Base-by-base conservation (phyloP, 768 basidiomycete genomes). In the Rhodotorula babjevae region DNA sequence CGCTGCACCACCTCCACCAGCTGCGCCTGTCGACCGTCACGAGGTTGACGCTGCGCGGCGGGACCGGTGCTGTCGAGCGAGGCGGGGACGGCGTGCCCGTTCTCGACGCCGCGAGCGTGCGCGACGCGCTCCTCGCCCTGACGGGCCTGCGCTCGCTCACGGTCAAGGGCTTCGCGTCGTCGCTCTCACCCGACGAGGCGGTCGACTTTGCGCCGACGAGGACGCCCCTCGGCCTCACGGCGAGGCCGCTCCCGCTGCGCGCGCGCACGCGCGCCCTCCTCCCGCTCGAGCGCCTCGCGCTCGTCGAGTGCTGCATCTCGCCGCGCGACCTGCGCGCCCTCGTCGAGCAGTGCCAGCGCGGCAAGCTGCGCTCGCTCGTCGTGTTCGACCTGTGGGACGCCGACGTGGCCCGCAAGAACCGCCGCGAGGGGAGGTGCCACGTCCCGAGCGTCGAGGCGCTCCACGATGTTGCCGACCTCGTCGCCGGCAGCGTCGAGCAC, bases 21-120 rank as follows among this genome's bases (percentile, higher is more conserved):
- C 63, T 72, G 23, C 65, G 71, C n/a, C 58, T 72, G 10, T 68
- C 66, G 19, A 72, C 71, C 23, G 50, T 72, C 44, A 53, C 66
- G 19, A 33, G 18, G 27, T 49, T 72, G 4, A 46, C 50, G 0
- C 62, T 72, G 14, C 40, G 44, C n/a, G 60, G 56, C 56, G 33
- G 56, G 9, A 36, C 55, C 12, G 55, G 31, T 15, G 31, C 18
- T 19, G 7, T 23, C 14, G 3, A 27, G 27, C 53, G 27, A 11
- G 53, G 23, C 1, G 33, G 29, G 23, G 49, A 27, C 65, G 52
- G 47, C 46, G 25, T 46, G 6, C 10, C 3, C 11, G 11, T 11
- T 19, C 60, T 68, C 23, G 15, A 29, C 5, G 44, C 66, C 1
- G 33, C 49, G 11, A 33, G 62, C 21, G 57, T 72, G 18, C 71